Conservation (phyloP, 2,329 filamentous ascomycete genomes). For the Trichocomaceae sp. region DNA sequence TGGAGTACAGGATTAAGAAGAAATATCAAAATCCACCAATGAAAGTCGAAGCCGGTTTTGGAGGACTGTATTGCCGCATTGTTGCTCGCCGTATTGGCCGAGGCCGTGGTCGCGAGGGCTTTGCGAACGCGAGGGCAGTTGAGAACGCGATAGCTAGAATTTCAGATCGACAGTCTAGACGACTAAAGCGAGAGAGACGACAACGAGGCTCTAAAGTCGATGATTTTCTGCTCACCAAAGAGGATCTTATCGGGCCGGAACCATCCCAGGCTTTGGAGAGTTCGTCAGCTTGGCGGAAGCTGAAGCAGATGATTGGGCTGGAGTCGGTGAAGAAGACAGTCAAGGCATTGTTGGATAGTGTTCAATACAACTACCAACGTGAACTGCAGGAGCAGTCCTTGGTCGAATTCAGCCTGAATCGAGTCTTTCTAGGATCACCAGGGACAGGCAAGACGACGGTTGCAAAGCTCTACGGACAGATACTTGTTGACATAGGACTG, state of each 20-base stretch:
- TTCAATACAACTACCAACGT: conserved; percentile 58
- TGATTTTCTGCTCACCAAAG: conserved; percentile 55
- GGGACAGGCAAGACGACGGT: conserved; percentile 74
- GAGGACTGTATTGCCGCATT: conserved; percentile 60
- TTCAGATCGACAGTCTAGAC: conserved; percentile 51
- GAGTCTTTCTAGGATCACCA: conserved; percentile 63
- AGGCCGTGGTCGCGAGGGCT: conserved; percentile 58
- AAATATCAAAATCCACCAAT: conserved; percentile 50
- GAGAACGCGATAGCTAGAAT: conserved; percentile 57
- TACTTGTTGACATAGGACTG: conserved; percentile 61
- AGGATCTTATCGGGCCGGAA: conserved; percentile 67
- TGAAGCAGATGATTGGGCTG: conserved; percentile 56
- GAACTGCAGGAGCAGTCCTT: conserved; percentile 57
- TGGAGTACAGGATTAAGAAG: conserved; percentile 49
- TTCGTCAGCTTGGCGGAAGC: conserved; percentile 52
- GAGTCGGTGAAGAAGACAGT: conserved; percentile 57
- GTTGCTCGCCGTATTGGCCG: conserved; percentile 55
- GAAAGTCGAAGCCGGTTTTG: conserved; percentile 52
- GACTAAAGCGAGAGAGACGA: conserved; percentile 47
- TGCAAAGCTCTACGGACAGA: conserved; percentile 63
- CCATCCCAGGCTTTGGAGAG: conserved; percentile 47
- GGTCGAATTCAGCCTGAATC: conserved; percentile 58
- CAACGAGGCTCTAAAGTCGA: conserved; percentile 33
- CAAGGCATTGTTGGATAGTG: conserved; percentile 51
- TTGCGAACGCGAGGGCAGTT: conserved; percentile 65